Conservation (phyloP, 78 protist species). For the slime mould (Dictyostelium discoideum) region dicty_2.7 NC_007088.5:7017001-7017500, state of each 20-base stretch:
- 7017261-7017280: background rate
- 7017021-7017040: no score
- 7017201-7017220: background rate
- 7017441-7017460: background rate
- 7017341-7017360: no score
- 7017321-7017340: background rate
- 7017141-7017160: background rate
- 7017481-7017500: constrained; percentile 3
- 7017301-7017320: background rate
- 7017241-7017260: background rate
- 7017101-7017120: no score
- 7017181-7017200: background rate
- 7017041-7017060: no score
- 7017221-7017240: background rate
- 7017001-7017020: background rate
- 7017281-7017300: no score
- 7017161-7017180: background rate
- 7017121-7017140: background rate
- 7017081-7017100: no score
- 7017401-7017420: no score
- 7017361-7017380: no score
- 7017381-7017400: no score
- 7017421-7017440: background rate
- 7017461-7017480: background rate
- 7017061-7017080: no score